A percentile compares a stretch with the other conserved stretches of the same genome.
Evolutionary conservation across 441 rosid species (phyloP).

Genomic region (Arabidopsis hybrid): DNA sequence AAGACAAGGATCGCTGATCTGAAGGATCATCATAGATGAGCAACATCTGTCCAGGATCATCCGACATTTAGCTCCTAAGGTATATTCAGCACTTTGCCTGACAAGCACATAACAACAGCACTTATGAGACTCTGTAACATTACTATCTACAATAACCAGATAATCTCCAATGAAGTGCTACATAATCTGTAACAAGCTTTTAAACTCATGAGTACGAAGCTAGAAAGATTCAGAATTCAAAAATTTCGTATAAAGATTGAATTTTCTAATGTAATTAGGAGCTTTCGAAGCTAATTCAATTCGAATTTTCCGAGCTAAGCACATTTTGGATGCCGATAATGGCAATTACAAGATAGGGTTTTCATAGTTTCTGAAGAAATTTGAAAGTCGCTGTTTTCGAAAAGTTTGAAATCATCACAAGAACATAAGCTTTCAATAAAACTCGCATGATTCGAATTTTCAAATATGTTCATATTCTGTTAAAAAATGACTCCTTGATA

Average conservation of each 20-base stretch:
- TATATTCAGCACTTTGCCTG: slow-evolving; percentile 46
- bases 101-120: slow-evolving; percentile 35
- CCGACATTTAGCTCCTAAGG: slow-evolving; percentile 65
- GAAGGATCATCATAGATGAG: slow-evolving; percentile 84
- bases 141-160: background rate
- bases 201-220: slow-evolving; percentile 14
- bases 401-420: slow-evolving; percentile 20
- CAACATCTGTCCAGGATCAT: slow-evolving; percentile 75
- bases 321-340: slow-evolving; percentile 33
- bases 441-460: slow-evolving; percentile 10
- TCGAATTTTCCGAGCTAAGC: slow-evolving; percentile 23
- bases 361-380: slow-evolving; percentile 15
- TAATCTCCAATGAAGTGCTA: slow-evolving; percentile 6
- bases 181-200: background rate
- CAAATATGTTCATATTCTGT: background rate
- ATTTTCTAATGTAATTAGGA: background rate
- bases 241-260: background rate
- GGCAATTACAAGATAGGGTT: slow-evolving; percentile 9
- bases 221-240: slow-evolving; percentile 12
- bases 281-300: slow-evolving; percentile 20
- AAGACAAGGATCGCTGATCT: slow-evolving; percentile 81
- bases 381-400: background rate
- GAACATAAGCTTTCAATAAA: background rate
- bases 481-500: slow-evolving; percentile 3
- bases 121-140: no score